Conservation (phyloP, 176 grass and related monocot genomes). For the Oropetium thomaeum region DNA sequence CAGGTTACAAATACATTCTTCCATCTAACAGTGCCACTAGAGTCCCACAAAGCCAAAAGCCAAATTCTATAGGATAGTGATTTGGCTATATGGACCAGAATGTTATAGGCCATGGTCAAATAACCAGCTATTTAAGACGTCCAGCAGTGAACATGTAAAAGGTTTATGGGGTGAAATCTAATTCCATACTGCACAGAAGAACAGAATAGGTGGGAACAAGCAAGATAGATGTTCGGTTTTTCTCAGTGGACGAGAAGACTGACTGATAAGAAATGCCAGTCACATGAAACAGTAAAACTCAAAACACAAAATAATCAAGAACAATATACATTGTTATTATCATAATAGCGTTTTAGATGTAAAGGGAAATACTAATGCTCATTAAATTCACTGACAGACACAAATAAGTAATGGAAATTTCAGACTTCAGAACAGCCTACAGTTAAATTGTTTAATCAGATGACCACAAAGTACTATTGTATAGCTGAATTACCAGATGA, state of each 20-base stretch:
- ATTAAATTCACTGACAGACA: not conserved
- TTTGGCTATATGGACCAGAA: too few species aligned
- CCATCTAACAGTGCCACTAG: too few species aligned
- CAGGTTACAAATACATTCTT: too few species aligned
- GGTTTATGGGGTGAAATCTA: conserved; percentile 17
- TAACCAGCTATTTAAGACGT: conserved; percentile 2
- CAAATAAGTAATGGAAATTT: not conserved
- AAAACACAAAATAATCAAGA: not conserved
- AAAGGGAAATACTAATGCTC: not conserved
- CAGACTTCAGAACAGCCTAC: not conserved
- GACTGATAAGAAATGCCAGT: conserved; percentile 12
- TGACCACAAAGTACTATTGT: not conserved
- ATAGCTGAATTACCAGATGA: not conserved
- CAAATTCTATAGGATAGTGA: too few species aligned
- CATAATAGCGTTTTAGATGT: not conserved
- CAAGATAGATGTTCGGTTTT: not conserved
- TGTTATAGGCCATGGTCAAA: not conserved
- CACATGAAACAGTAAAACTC: not conserved
- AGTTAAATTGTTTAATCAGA: conserved; percentile 2
- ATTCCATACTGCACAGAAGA: not conserved
- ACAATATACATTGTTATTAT: not conserved
- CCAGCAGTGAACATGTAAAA: not conserved
- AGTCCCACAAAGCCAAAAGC: too few species aligned
- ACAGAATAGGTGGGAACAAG: not conserved
- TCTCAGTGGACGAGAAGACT: not conserved